These are phyloP conservation scores for Onygenales sp. DNA, from an alignment of 2,329 filamentous ascomycete genomes.

Conservation along the genomic window DNA sequence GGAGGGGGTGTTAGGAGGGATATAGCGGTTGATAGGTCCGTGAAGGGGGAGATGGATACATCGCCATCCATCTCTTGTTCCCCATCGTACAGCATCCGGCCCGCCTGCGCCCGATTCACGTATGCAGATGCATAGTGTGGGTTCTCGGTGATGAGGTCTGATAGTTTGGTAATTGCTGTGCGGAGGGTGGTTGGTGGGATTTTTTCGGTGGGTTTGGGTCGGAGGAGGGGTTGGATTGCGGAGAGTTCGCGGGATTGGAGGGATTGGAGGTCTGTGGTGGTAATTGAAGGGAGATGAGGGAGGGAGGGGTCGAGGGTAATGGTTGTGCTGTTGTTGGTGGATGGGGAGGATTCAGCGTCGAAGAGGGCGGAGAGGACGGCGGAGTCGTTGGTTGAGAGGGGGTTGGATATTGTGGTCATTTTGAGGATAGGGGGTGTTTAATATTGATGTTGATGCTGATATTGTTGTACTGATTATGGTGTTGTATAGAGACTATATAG, in stretches of 20 bases:
- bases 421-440: background rate
- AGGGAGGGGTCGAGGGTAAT: slow-evolving; percentile 23
- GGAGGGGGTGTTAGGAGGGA: slow-evolving; percentile 31
- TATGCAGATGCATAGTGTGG: slow-evolving; percentile 46
- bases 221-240: slow-evolving; percentile 31
- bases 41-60: slow-evolving; percentile 16
- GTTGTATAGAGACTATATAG: background rate
- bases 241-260: slow-evolving; percentile 31
- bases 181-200: slow-evolving; percentile 18
- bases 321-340: slow-evolving; percentile 4
- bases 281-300: slow-evolving; percentile 30
- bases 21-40: slow-evolving; percentile 37
- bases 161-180: slow-evolving; percentile 29
- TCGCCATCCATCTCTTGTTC: background rate
- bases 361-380: slow-evolving; percentile 38
- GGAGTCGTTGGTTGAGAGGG: slow-evolving; percentile 35
- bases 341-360: slow-evolving; percentile 34
- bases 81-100: slow-evolving; percentile 23
- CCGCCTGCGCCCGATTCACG: slow-evolving; percentile 46
- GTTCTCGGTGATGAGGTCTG: slow-evolving; percentile 31
- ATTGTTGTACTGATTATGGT: background rate
- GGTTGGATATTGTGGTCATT: slow-evolving; percentile 15
- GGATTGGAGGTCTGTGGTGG: slow-evolving; percentile 22
- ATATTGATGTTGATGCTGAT: background rate
- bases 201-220: slow-evolving; percentile 8